Evolutionary conservation across 179 eudicot genomes (phyloP).

Genomic region (Dionaea muscipula): DNA sequence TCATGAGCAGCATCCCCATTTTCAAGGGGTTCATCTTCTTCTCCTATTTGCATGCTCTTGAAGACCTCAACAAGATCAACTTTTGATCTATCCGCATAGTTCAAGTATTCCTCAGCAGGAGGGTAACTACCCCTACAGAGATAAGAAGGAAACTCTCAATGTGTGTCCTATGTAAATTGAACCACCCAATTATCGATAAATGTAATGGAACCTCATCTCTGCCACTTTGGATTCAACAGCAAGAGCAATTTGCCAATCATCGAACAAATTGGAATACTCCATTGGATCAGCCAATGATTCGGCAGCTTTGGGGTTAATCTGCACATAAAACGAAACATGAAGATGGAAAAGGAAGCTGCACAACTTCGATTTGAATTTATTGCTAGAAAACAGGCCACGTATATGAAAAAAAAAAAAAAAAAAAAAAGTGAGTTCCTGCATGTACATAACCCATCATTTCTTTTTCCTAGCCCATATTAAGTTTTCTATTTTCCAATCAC

Average conservation of each 20-base stretch:
- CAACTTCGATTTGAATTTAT: not conserved
- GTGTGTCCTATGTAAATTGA: not conserved
- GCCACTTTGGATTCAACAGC: constrained; percentile 71
- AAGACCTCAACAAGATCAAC: constrained; percentile 74
- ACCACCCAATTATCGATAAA: not conserved
- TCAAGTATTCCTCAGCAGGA: constrained; percentile 71
- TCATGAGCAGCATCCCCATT: constrained; percentile 61
- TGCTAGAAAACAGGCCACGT: no score
- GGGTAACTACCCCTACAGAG: constrained; percentile 52
- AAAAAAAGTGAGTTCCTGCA: no score
- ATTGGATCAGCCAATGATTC: constrained; percentile 98
- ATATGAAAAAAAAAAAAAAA: no score
- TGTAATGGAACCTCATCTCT: constrained; percentile 43
- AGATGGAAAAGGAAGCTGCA: not conserved
- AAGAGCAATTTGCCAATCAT: constrained; percentile 93
- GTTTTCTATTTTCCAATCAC: no score
- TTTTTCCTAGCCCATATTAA: no score
- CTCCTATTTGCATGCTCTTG: constrained; percentile 65
- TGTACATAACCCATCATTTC: no score
- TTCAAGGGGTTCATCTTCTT: constrained; percentile 59
- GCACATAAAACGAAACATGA: constrained; percentile 8
- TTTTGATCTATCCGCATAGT: constrained; percentile 57
- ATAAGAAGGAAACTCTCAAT: not conserved
- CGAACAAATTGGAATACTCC: constrained; percentile 84
- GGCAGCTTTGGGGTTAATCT: constrained; percentile 95